Evolutionary conservation across 352 stramenopile species (phyloP), one percentile per base, ranked within the genome.

Genomic region (Phytophthora citrophthora): DNA sequence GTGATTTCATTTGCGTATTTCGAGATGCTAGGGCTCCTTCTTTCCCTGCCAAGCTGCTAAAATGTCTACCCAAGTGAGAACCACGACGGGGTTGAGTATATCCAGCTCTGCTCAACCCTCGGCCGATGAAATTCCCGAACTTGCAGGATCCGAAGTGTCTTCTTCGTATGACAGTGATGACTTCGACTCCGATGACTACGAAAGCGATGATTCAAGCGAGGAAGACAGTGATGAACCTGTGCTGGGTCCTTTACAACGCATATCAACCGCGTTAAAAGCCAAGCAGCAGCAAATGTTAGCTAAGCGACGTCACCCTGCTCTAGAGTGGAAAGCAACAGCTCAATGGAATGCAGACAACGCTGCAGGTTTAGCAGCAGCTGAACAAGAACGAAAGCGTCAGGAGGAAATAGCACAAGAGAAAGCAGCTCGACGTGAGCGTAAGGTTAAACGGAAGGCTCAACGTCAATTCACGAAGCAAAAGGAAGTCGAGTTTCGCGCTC

Each of bases 311-410:
- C 59, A 90, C 20, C 78, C 78, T 11, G 58, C 75, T 26, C 62
- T 87, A 13, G 78, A 86, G 55, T 90, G 78, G 79, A 86, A 80
- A 41, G 74, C 60, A 41, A 62, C 58, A 36, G 65, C 65, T 47
- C 64, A 58, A 27, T 85, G 79, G 70, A 59, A 77, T 8, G 23
- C 36, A n/a, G 76, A 88, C 23, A 76, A 86, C 46, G 74, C 62
- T 16, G 62, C 67, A 18, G 62, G 68, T 31, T 32, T 51, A 13
- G 62, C 66, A 26, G 52, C 57, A 40, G 64, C 61, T 13, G 74
- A 80, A 27, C 61, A 74, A 41, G 65, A 74, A 12, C 64, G 44
- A 15, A 53, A 54, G 18, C 52, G 43, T 24, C 54, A 52, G 2
- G 68, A 77, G 15, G 46, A 45, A 1, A 23, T 57, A 6, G 23